Conservation (phyloP, 306 rosid species). For the Malus fusca region DNA sequence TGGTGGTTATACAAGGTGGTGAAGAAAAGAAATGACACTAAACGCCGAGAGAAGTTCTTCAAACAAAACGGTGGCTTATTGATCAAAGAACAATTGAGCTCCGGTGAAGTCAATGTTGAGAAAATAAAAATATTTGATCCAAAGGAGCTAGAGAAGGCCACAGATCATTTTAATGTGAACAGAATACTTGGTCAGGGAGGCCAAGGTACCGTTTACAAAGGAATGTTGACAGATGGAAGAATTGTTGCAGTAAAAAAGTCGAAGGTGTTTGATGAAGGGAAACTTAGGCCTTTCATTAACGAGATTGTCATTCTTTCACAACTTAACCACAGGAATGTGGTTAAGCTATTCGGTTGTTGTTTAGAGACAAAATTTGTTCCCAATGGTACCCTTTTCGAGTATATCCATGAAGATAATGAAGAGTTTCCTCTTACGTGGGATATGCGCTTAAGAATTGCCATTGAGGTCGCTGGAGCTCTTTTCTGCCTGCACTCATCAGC, state of each 20-base stretch:
- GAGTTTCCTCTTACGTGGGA: conserved; percentile 8
- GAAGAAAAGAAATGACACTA: not conserved
- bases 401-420: conserved; percentile 4
- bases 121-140: conserved; percentile 15
- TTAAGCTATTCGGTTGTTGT: conserved; percentile 17
- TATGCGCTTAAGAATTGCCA: not conserved
- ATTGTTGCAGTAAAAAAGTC: conserved; percentile 21
- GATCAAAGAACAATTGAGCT: not conserved
- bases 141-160: conserved; percentile 13
- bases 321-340: conserved; percentile 14
- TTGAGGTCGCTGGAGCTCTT: not conserved
- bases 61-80: conserved; percentile 15
- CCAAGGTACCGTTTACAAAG: conserved; percentile 23
- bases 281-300: conserved; percentile 6
- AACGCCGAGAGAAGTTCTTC: conserved; percentile 4
- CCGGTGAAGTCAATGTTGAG: conserved; percentile 7
- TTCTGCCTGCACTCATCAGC: not conserved
- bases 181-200: conserved; percentile 24
- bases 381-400: conserved; percentile 2
- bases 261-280: conserved; percentile 4
- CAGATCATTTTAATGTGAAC: not conserved
- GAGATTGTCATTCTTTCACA: conserved; percentile 19
- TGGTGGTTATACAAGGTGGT: not conserved
- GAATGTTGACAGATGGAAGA: conserved; percentile 20
- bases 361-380: conserved; percentile 15